These are phyloP conservation scores for Colletotrichum eleusines DNA, from an alignment of 2,329 filamentous ascomycete genomes.

Conservation along the genomic window DNA sequence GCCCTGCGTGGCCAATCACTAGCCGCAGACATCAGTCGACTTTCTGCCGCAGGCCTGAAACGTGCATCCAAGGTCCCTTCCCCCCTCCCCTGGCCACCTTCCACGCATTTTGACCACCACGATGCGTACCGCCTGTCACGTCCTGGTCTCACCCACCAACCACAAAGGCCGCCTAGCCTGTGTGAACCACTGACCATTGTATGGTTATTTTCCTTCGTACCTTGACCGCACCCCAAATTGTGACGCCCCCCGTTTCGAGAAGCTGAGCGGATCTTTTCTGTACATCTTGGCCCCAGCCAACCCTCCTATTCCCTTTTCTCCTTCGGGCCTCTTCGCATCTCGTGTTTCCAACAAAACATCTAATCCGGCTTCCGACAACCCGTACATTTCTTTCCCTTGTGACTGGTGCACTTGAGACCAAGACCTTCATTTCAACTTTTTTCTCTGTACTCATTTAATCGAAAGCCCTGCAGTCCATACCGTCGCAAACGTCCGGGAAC, in stretches of 20 bases:
- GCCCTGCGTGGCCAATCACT: conserved; percentile 34
- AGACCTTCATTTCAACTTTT: conserved; percentile 36
- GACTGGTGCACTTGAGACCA: conserved; percentile 43
- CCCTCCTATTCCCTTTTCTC: conserved; percentile 16
- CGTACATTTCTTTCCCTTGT: conserved; percentile 43
- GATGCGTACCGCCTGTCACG: conserved; percentile 30
- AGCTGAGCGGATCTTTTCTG: conserved; percentile 35
- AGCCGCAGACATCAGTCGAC: conserved; percentile 38
- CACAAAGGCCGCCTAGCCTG: conserved; percentile 36
- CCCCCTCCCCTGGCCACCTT: conserved; percentile 26
- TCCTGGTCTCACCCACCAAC: conserved; percentile 35
- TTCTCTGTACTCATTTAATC: conserved; percentile 31
- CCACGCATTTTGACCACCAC: conserved; percentile 28
- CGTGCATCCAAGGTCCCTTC: conserved; percentile 29
- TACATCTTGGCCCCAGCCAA: conserved; percentile 30
- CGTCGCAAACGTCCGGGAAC: conserved; percentile 25
- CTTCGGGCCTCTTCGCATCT: conserved; percentile 36
- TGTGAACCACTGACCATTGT: conserved; percentile 42
- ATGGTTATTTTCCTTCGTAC: conserved; percentile 40
- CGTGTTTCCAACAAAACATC: conserved; percentile 33
- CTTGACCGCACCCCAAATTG: conserved; percentile 42
- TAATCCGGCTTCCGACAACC: conserved; percentile 22
- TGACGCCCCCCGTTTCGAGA: conserved; percentile 48
- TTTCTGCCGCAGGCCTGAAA: conserved; percentile 46
- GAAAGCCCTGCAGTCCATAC: conserved; percentile 26